Evolutionary conservation across 2,329 filamentous ascomycete species (phyloP), one percentile per base, ranked within the genome.

Genomic region (Penicillium psychrosexuale): DNA sequence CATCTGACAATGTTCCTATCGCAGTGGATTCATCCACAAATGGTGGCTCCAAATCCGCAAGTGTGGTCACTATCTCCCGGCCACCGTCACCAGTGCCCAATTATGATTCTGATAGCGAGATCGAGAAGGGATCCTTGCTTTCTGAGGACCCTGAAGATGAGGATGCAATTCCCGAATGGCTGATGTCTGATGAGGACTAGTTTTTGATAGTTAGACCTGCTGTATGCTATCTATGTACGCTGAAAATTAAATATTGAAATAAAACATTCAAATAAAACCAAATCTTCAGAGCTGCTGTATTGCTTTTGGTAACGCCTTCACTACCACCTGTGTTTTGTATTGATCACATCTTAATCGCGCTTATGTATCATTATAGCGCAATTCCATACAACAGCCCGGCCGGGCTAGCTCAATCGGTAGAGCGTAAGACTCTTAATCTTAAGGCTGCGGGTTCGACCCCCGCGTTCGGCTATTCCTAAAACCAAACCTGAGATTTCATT

Each of bases 141-240:
- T 82, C 83, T 1, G 80, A 86, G 61, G 84, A 87, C 62, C 84
- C 84, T 0, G 84, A 86, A 31, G 84, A 87, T 61, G 82, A 85
- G 47, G 84, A 86, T 66, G 83, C 83, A 2, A 83, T 86, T 59
- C 84, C 84, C 3, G 83, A 86, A 40, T 87, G 84, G 84, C 67
- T 87, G 45, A 69, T 80, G 59, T 75, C 64, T 49, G 69, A 72
- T 61, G 69, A 60, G 53, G 42, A n/a, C 11, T 55, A 40, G 5
- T 13, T 17, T 3, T 27, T 22, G 11, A n/a, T 3, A 19, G 33
- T 3, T 5, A 22, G 22, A 33, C 4, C 19, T 22, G 3, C 30
- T 43, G 8, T 47, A 50, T 43, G 13, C 8, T 15, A 36, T 3
- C 2, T 37, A 30, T 30, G 13, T 42, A 30, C 13, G 8, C 27